phyloP scores from a whole-genome alignment of 2,329 filamentous ascomycete genomes.

The Alternaria triticina region DNA sequence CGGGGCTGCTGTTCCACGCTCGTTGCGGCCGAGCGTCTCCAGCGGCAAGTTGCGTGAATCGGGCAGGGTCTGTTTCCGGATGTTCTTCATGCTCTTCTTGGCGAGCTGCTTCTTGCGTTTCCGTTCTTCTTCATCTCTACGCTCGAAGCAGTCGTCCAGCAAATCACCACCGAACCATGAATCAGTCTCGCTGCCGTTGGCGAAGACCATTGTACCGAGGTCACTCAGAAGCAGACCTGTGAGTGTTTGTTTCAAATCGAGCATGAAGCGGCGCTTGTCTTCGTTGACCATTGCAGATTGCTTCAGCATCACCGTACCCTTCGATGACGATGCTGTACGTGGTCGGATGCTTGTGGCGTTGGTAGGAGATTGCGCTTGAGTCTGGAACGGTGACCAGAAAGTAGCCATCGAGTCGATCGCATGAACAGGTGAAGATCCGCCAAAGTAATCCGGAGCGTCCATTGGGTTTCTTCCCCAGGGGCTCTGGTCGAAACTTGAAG shows the following conservation, averaged over 20 bases:
- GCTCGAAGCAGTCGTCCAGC: conserved; percentile 52
- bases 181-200: conserved; percentile 91
- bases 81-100: conserved; percentile 66
- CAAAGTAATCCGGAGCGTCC: conserved; percentile 74
- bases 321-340: conserved; percentile 70
- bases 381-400: conserved; percentile 89
- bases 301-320: conserved; percentile 69
- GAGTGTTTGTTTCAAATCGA: conserved; percentile 77
- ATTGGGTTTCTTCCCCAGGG: conserved; percentile 70
- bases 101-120: conserved; percentile 46
- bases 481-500: conserved; percentile 73
- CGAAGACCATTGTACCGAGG: conserved; percentile 83
- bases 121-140: conserved; percentile 50
- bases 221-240: conserved; percentile 89
- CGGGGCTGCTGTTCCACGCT: conserved; percentile 50
- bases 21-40: conserved; percentile 52
- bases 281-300: conserved; percentile 63
- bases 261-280: conserved; percentile 79
- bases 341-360: conserved; percentile 67
- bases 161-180: conserved; percentile 76
- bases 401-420: conserved; percentile 78
- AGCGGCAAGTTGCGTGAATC: conserved; percentile 50
- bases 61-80: conserved; percentile 50
- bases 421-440: conserved; percentile 70
- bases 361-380: conserved; percentile 68